Percentiles rank a stretch among this genome's conserved stretches.
Conservation (phyloP, 2,329 filamentous ascomycete genomes). For the Echinosphaeria canescens region DNA sequence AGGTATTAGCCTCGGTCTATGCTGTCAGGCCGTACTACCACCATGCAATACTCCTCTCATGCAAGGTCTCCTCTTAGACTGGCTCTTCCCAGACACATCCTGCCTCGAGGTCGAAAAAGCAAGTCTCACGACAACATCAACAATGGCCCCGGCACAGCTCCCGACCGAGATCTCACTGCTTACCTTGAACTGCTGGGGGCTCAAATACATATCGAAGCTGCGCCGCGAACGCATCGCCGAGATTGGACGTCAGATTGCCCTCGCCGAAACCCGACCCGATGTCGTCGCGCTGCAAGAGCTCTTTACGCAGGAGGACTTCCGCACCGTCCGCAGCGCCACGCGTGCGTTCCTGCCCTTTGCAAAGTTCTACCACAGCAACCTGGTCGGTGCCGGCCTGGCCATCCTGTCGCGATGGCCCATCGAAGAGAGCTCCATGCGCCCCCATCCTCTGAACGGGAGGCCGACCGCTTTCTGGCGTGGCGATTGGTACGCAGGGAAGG, state of each 20-base stretch:
- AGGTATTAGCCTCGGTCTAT: no score
- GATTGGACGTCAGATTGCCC: slow-evolving; percentile 63
- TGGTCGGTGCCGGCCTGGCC: slow-evolving; percentile 74
- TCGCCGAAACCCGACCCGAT: slow-evolving; percentile 44
- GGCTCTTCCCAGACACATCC: no score
- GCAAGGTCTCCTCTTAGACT: no score
- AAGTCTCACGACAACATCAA: no score
- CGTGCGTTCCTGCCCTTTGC: slow-evolving; percentile 60
- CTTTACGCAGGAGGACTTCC: slow-evolving; percentile 75
- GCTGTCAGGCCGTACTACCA: no score
- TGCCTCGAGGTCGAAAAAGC: no score
- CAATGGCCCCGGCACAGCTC: no score
- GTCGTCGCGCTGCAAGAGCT: slow-evolving; percentile 93
- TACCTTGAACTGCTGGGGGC: slow-evolving; percentile 92
- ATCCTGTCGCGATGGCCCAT: slow-evolving; percentile 89
- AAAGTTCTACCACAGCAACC: slow-evolving; percentile 82
- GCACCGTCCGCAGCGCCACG: slow-evolving; percentile 53
- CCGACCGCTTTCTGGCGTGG: slow-evolving; percentile 88
- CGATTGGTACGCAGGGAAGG: slow-evolving; percentile 94
- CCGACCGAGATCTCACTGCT: slow-evolving; percentile 52
- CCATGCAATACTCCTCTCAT: no score
- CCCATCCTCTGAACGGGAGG: slow-evolving; percentile 79
- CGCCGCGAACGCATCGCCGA: slow-evolving; percentile 59
- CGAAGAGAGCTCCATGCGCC: slow-evolving; percentile 66
- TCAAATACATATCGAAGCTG: slow-evolving; percentile 66